phyloP scores from a whole-genome alignment of 306 rosid species.

The Prunus armeniaca region DNA sequence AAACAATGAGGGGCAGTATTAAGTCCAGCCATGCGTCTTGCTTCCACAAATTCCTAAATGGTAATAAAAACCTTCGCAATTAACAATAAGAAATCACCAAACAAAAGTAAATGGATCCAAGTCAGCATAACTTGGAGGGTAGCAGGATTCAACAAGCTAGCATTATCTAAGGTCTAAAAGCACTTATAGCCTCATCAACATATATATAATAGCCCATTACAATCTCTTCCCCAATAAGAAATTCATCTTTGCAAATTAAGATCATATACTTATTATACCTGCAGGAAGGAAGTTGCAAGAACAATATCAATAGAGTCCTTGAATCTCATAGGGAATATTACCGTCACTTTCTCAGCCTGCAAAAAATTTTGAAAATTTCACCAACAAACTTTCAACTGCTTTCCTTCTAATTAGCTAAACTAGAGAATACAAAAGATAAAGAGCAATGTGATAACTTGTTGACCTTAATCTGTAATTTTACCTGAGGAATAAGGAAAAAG shows the following conservation, averaged over 20 bases:
- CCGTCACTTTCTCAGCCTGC: slow-evolving; percentile 92
- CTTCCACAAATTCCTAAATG: slow-evolving; percentile 91
- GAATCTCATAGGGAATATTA: slow-evolving; percentile 96
- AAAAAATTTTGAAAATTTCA: slow-evolving; percentile 1
- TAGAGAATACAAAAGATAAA: background rate
- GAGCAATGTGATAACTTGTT: background rate
- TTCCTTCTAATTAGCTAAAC: background rate
- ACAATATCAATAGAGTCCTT: slow-evolving; percentile 80
- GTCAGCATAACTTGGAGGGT: background rate
- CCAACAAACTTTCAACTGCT: slow-evolving; percentile 12
- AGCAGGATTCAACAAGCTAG: background rate
- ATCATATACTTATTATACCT: slow-evolving; percentile 47
- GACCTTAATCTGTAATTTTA: slow-evolving; percentile 9
- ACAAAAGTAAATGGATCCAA: slow-evolving; percentile 6
- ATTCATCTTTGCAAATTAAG: background rate
- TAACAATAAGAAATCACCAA: slow-evolving; percentile 30
- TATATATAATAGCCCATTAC: background rate
- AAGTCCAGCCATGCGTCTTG: slow-evolving; percentile 90
- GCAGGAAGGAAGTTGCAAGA: slow-evolving; percentile 91
- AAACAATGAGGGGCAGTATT: slow-evolving; percentile 77
- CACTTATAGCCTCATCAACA: background rate
- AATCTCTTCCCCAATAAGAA: background rate
- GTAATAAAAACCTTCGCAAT: slow-evolving; percentile 25
- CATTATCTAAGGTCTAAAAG: background rate
- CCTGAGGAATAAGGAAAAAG: slow-evolving; percentile 79